These are phyloP conservation scores for Coemansia reversa DNA, from an alignment of 192 early-diverging fungal genomes.

Conservation along the genomic window DNA sequence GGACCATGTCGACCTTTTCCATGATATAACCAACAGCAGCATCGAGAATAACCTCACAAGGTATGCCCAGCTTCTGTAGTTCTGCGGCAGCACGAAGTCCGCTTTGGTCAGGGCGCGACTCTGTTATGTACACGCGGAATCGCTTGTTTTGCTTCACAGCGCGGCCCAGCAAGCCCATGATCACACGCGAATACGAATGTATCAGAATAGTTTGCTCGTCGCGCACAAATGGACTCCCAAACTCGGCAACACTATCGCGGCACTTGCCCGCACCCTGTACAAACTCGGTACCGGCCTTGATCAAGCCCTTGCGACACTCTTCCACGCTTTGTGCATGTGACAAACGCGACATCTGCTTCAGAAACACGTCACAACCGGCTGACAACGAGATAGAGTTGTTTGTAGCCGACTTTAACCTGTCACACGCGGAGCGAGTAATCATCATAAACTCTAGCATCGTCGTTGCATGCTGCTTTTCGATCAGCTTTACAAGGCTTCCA, in stretches of 20 bases:
- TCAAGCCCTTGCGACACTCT: conserved; percentile 65
- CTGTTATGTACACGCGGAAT: conserved; percentile 93
- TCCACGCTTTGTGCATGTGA: conserved; percentile 63
- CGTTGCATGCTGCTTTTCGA: conserved; percentile 69
- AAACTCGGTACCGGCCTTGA: conserved; percentile 69
- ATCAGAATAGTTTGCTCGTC: conserved; percentile 84
- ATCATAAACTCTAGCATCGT: conserved; percentile 89
- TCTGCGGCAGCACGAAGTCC: conserved; percentile 63
- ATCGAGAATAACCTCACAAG: conserved; percentile 84
- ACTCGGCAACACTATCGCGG: conserved; percentile 74
- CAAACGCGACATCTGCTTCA: conserved; percentile 50
- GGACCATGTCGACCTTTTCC: conserved; percentile 92
- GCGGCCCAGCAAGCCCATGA: conserved; percentile 77
- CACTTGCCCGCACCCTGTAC: conserved; percentile 68
- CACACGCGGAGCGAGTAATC: conserved; percentile 66
- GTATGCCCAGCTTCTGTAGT: conserved; percentile 73
- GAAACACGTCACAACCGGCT: conserved; percentile 85
- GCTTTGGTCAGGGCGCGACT: conserved; percentile 70
- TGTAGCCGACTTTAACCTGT: conserved; percentile 64
- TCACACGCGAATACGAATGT: conserved; percentile 94
- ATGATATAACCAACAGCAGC: conserved; percentile 92
- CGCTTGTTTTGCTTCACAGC: conserved; percentile 74
- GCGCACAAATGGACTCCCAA: conserved; percentile 77
- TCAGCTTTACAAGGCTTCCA: conserved; percentile 66
- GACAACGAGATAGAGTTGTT: conserved; percentile 77